These are phyloP conservation scores for Symbiodinium natans DNA, from an alignment of 73 alveolate species.

Conservation along the genomic window DNA sequence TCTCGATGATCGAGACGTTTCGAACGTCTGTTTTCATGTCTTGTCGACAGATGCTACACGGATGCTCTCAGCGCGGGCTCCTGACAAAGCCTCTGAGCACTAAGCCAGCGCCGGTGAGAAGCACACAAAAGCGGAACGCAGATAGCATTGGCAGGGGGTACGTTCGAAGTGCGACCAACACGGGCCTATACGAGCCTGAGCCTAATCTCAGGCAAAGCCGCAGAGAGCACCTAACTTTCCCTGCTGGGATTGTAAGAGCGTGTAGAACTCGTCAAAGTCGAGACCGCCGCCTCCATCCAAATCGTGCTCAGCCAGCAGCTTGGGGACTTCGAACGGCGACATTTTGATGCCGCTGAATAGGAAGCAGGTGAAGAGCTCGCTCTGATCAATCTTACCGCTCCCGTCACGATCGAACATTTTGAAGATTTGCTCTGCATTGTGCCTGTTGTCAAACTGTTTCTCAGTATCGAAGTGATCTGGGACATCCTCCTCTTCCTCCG, in stretches of 20 bases:
- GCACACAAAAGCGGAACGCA: too few relatives aligned
- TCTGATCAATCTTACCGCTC: background rate
- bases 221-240: background rate
- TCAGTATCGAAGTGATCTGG: background rate
- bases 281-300: slow-evolving; percentile 15
- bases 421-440: background rate
- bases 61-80: too few relatives aligned
- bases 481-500: background rate
- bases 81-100: too few relatives aligned
- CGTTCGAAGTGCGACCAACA: too few relatives aligned
- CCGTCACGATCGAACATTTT: background rate
- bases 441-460: background rate
- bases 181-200: too few relatives aligned
- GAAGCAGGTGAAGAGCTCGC: slow-evolving; percentile 62
- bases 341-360: slow-evolving; percentile 38
- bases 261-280: slow-evolving; percentile 34
- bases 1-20: too few relatives aligned
- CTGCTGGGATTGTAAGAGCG: background rate
- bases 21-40: too few relatives aligned
- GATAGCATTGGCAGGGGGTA: too few relatives aligned
- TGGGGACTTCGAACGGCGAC: background rate
- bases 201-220: too few relatives aligned
- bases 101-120: too few relatives aligned
- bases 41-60: too few relatives aligned
- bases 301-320: slow-evolving; percentile 23